phyloP scores from a whole-genome alignment of 768 basidiomycete species.

The Wakefieldia striispora region DNA sequence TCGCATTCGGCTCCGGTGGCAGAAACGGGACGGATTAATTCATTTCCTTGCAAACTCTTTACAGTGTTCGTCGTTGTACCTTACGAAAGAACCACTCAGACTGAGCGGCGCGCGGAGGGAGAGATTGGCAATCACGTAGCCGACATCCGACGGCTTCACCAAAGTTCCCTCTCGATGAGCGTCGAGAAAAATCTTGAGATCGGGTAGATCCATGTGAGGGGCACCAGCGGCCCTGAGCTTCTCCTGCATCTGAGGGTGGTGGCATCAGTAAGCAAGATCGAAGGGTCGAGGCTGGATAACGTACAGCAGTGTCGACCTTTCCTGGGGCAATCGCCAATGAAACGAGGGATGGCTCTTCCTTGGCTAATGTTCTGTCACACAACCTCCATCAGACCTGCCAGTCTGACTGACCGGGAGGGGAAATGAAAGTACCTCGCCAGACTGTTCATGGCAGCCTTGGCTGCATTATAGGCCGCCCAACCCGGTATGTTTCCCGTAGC shows the following conservation, averaged over 20 bases:
- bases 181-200: conserved; percentile 56
- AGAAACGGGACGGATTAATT: conserved; percentile 7
- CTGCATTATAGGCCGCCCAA: conserved; percentile 82
- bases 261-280: neutral
- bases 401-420: conserved; percentile 1
- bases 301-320: conserved; percentile 78
- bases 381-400: conserved; percentile 4
- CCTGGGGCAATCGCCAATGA: conserved; percentile 84
- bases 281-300: conserved; percentile 21
- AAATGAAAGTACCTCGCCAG: conserved; percentile 57
- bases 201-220: conserved; percentile 50
- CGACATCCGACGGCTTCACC: conserved; percentile 70
- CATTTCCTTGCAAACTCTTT: conserved; percentile 45
- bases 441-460: conserved; percentile 89
- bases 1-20: conserved; percentile 17
- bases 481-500: conserved; percentile 62
- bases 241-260: conserved; percentile 63
- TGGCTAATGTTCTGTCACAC: conserved; percentile 66
- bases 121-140: conserved; percentile 76
- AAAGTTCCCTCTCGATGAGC: conserved; percentile 65
- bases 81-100: conserved; percentile 75
- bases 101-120: conserved; percentile 60
- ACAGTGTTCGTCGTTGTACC: conserved; percentile 76
- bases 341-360: conserved; percentile 75
- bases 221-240: conserved; percentile 50